A percentile compares a stretch with the other conserved stretches of the same genome.
phyloP scores from a whole-genome alignment of 805 yeast species.

The Yamadazyma ubonensis region DNA sequence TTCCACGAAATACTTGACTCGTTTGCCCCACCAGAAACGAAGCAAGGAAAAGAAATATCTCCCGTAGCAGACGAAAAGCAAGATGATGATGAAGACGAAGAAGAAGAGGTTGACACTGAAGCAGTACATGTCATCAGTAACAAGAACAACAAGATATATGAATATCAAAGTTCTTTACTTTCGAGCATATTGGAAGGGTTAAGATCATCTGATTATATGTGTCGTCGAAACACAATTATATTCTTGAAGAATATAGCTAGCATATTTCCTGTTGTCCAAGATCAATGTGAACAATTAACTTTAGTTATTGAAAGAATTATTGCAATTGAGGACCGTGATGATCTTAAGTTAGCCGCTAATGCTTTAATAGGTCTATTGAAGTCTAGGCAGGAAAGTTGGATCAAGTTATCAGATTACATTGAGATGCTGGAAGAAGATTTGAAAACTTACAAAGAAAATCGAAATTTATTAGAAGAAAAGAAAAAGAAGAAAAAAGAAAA shows the following conservation, averaged over 20 bases:
- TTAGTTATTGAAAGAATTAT: constrained; percentile 48
- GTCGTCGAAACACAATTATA: constrained; percentile 75
- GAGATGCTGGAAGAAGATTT: constrained; percentile 47
- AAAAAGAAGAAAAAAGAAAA: constrained; percentile 17
- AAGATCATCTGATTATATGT: constrained; percentile 62
- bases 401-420: constrained; percentile 57
- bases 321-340: constrained; percentile 65
- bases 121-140: constrained; percentile 28
- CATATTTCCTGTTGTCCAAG: constrained; percentile 65
- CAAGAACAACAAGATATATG: constrained; percentile 13
- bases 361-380: constrained; percentile 68
- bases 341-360: constrained; percentile 71
- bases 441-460: constrained; percentile 17
- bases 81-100: too few species aligned
- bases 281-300: constrained; percentile 57
- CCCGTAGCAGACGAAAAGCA: too few species aligned
- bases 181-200: constrained; percentile 45
- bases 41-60: too few species aligned
- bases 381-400: constrained; percentile 51
- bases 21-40: too few species aligned
- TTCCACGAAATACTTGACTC: constrained; percentile 47
- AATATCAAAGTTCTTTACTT: constrained; percentile 56
- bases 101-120: neutral
- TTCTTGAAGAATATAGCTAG: constrained; percentile 65
- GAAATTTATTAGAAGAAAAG: constrained; percentile 22